Evolutionary conservation across 441 rosid species (phyloP), one percentile per base, ranked within the genome.

Genomic region (Bruguiera hainesii): DNA sequence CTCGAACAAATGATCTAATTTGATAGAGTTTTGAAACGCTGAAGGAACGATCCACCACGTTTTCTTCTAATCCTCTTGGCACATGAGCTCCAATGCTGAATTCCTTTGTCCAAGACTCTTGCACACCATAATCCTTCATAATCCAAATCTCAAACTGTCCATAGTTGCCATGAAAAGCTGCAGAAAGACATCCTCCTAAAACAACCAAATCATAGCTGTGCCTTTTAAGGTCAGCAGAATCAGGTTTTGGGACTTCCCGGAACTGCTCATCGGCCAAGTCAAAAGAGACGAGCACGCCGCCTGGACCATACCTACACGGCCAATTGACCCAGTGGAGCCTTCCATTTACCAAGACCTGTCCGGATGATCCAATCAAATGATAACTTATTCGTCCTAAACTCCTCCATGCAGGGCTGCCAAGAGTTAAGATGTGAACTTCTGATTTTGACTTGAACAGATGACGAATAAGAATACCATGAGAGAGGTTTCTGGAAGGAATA

Each of bases 101-200:
- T 46, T 73, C 70, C 31, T 65, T 75, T 18, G 42, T 56, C 82
- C 83, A 79, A 18, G 86, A 76, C 42, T 77, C 72, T 13, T 65
- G 29, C 37, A 60, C 68, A 6, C 65, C 74, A 53, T 81, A 73
- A 7, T 75, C 76, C 65, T 71, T 81, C 84, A 78, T 76, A 15
- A 71, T 61, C 80, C 80, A 78, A 1, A 78, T 69, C 53, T 76
- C 70, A 42, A 65, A 5, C 8, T 56, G 26, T 42, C 61, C 66
- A 11, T 6, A 60, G 13, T 51, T 52, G 9, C 20, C 1, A n/a
- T 49, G n/a, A 46, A 52, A 64, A 19, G 52, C 64, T 4, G 61
- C 74, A 7, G 78, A 51, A 56, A 79, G 81, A 68, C 79, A 72
- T 10, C 75, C 72, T 30, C 72, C 16, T 50, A 76, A 19, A 6